Conservation (phyloP, 2,329 filamentous ascomycete species). For the Clarireedia homoeocarpa region DNA sequence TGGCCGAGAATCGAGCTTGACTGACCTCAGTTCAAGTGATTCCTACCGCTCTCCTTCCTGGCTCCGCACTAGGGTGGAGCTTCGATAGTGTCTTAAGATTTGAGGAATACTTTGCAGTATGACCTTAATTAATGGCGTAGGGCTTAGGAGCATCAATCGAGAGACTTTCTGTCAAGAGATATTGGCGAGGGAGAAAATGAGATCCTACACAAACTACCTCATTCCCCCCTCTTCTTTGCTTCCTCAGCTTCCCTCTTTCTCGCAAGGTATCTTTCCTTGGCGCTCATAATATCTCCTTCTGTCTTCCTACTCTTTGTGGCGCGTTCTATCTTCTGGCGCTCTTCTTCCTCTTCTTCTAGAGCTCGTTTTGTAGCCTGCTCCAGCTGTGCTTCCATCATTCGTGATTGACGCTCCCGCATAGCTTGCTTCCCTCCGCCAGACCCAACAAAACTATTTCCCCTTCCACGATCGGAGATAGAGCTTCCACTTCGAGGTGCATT, state of each 20-base stretch:
- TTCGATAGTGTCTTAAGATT: too few species aligned
- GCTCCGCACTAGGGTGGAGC: too few species aligned
- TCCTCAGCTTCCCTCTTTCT: conserved; percentile 69
- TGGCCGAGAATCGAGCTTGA: too few species aligned
- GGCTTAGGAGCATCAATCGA: too few species aligned
- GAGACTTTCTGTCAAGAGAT: too few species aligned
- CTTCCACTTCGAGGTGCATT: conserved; percentile 13
- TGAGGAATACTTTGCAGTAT: too few species aligned
- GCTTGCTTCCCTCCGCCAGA: conserved; percentile 50
- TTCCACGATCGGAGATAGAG: conserved; percentile 20
- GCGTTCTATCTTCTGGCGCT: conserved; percentile 52
- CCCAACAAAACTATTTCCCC: conserved; percentile 33
- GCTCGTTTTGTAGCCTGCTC: conserved; percentile 65
- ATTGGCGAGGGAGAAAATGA: too few species aligned
- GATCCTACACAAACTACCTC: background rate
- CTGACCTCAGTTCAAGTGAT: too few species aligned
- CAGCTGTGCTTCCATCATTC: conserved; percentile 72
- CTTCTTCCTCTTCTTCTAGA: conserved; percentile 61
- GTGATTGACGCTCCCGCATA: conserved; percentile 66
- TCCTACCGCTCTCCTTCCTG: too few species aligned
- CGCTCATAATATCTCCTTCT: conserved; percentile 64
- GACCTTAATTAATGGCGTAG: too few species aligned
- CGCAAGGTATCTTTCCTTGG: conserved; percentile 71
- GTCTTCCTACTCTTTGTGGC: conserved; percentile 73
- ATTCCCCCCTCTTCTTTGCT: conserved; percentile 45